A percentile compares a stretch with the other conserved stretches of the same genome.
phyloP scores from a whole-genome alignment of 768 basidiomycete species.

The Suillus ampliporus region DNA sequence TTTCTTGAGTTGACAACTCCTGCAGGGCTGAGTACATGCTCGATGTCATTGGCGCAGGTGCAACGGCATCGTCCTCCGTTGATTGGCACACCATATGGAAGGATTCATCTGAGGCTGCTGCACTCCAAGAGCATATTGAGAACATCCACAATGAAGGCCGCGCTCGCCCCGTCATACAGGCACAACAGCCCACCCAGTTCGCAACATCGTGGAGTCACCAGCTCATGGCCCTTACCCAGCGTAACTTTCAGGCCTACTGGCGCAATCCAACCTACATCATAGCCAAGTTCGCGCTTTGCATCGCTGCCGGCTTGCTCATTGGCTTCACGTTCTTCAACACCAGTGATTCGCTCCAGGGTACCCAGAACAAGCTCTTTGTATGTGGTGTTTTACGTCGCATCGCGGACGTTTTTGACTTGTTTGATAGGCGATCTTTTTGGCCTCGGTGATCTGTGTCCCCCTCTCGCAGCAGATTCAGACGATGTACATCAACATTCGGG shows the following conservation, averaged over 20 bases:
- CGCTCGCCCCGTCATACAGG: conserved; percentile 44
- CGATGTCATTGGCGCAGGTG: conserved; percentile 86
- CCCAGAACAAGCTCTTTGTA: conserved; percentile 71
- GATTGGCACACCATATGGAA: conserved; percentile 92
- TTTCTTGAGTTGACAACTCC: neutral
- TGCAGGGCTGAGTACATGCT: conserved; percentile 69
- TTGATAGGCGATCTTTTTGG: conserved; percentile 59
- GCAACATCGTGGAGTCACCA: conserved; percentile 62
- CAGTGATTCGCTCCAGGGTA: conserved; percentile 58
- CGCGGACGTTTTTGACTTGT: conserved; percentile 8
- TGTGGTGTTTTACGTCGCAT: conserved; percentile 20
- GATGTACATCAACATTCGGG: conserved; percentile 60
- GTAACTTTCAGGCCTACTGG: conserved; percentile 56
- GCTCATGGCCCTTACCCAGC: conserved; percentile 46
- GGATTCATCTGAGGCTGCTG: conserved; percentile 64
- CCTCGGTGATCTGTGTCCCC: conserved; percentile 54
- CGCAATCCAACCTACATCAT: conserved; percentile 63
- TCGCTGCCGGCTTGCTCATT: conserved; percentile 59
- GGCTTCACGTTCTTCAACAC: conserved; percentile 67
- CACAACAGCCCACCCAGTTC: conserved; percentile 49
- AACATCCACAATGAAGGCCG: conserved; percentile 54
- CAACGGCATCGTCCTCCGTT: conserved; percentile 70
- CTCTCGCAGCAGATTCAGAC: conserved; percentile 69
- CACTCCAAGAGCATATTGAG: conserved; percentile 49
- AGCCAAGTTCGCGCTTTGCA: conserved; percentile 62